Conservation (phyloP, 2,329 filamentous ascomycete genomes). For the Colletotrichum godetiae region DNA sequence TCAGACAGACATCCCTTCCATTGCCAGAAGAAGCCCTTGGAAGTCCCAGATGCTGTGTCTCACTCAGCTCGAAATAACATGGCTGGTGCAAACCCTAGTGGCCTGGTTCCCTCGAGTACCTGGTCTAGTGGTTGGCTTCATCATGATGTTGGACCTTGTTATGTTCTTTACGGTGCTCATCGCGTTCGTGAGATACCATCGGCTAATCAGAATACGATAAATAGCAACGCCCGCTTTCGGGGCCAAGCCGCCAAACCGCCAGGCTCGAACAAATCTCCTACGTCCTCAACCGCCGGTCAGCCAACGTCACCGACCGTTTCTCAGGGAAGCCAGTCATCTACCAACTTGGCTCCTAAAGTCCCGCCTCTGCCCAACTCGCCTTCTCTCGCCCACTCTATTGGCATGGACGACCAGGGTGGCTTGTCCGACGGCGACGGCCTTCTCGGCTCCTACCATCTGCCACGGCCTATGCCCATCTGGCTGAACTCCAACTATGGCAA, state of each 20-base stretch:
- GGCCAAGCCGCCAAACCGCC: slow-evolving; percentile 64
- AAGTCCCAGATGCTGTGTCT: slow-evolving; percentile 12
- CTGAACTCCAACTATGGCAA: slow-evolving; percentile 80
- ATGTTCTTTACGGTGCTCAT: slow-evolving; percentile 6
- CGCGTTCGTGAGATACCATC: slow-evolving; percentile 21
- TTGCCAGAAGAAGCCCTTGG: slow-evolving; percentile 12
- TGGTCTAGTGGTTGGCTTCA: slow-evolving; percentile 20
- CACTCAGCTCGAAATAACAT: slow-evolving; percentile 12
- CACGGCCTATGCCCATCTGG: slow-evolving; percentile 77
- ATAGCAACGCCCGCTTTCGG: slow-evolving; percentile 69
- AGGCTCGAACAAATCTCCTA: slow-evolving; percentile 64
- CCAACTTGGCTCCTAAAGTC: slow-evolving; percentile 66
- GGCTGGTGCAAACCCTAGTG: slow-evolving; percentile 3
- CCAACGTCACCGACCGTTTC: slow-evolving; percentile 60
- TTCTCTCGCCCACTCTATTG: slow-evolving; percentile 74
- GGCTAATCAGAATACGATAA: slow-evolving; percentile 40
- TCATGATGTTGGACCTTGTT: neutral
- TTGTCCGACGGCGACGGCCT: slow-evolving; percentile 63
- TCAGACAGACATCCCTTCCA: slow-evolving; percentile 32
- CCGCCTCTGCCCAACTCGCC: slow-evolving; percentile 73
- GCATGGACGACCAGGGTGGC: slow-evolving; percentile 71
- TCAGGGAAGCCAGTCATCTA: slow-evolving; percentile 63
- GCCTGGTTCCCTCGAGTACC: neutral
- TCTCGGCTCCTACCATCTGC: slow-evolving; percentile 71
- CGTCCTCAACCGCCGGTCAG: slow-evolving; percentile 58